These are phyloP conservation scores for Borovskyia barvae DNA, from an alignment of 208 protist genomes.

Conservation along the genomic window DNA sequence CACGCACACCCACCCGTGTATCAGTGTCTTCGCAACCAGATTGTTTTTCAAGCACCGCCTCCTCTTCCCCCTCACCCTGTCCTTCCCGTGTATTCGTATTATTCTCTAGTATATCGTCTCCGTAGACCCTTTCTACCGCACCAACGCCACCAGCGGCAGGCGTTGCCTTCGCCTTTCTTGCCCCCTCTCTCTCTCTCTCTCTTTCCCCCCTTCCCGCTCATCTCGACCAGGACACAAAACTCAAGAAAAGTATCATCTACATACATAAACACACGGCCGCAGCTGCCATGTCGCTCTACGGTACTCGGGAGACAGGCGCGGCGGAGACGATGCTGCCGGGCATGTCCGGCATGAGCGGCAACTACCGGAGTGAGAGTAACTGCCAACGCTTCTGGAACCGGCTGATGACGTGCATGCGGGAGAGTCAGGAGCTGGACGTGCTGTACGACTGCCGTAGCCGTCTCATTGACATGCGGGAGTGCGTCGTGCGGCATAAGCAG, in stretches of 20 bases:
- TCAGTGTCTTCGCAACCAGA: no score
- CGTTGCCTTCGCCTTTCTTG: not conserved
- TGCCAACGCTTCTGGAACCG: slow-evolving; percentile 83
- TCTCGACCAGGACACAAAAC: not conserved
- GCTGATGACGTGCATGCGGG: slow-evolving; percentile 77
- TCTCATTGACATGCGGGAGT: slow-evolving; percentile 83
- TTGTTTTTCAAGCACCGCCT: no score
- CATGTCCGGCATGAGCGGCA: slow-evolving; percentile 51
- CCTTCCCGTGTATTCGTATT: not conserved
- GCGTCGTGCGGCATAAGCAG: slow-evolving; percentile 79
- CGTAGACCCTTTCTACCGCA: not conserved
- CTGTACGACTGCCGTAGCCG: slow-evolving; percentile 87
- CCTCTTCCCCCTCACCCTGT: no score
- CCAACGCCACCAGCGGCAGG: not conserved
- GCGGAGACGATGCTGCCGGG: slow-evolving; percentile 65
- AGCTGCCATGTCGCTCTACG: slow-evolving; percentile 71
- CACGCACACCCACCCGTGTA: no score
- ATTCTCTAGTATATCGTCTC: not conserved
- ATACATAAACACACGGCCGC: not conserved
- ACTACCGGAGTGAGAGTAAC: slow-evolving; percentile 68
- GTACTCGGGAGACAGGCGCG: slow-evolving; percentile 51
- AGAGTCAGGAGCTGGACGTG: slow-evolving; percentile 85
- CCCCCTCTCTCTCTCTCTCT: not conserved
- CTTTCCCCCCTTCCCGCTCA: no score
- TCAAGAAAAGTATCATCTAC: not conserved